Evolutionary conservation across 495 filamentous ascomycete genomes (phyloP), one percentile per base, ranked within the genome.

Genomic region (Podospora comata): DNA sequence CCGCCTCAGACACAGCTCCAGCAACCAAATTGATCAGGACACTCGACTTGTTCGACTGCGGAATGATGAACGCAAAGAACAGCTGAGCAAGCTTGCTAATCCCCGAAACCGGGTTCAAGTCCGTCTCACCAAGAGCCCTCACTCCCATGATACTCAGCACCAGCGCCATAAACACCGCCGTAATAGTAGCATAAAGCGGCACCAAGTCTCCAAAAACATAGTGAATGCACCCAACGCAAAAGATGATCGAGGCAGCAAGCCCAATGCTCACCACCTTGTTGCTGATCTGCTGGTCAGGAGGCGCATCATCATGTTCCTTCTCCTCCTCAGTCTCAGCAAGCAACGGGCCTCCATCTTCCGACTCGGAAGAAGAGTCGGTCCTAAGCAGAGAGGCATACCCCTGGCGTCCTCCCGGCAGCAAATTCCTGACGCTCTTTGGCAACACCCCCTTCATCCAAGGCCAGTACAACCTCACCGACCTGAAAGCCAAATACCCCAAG

Each of bases 81-180:
- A 99, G 88, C 79, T 99, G 95, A 0, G 95, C 97, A 5, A 99
- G 83, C 82, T 99, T 99, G 76, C 88, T 92, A 79, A 99, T 99
- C 60, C 95, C 95, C 23, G 92, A 96, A 20, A 98, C 95, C 9
- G 95, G 95, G 76, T 98, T 99, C 28, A 99, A 85, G 75, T 99
- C 95, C 9, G 95, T 99, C 81, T 99, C 94, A 53, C 95, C 94
- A 0, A 97, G 83, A 0, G 95, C 95, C 23, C 95, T 85, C 63
- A 99, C 95, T 61, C 96, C 96, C 93, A 98, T 97, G 68, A 98
- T 88, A 62, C 91, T 93, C 26, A 97, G 84, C 34, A 98, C 80
- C 23, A 99, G 88, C 1, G 95, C 93, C 75, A 98, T 88, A 48
- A 94, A 74, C 28, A 97, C 92, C 19, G 95, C 92, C 20, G 90